Evolutionary conservation across 306 rosid species (phyloP).

Genomic region (Chamaecrista fasciculata): DNA sequence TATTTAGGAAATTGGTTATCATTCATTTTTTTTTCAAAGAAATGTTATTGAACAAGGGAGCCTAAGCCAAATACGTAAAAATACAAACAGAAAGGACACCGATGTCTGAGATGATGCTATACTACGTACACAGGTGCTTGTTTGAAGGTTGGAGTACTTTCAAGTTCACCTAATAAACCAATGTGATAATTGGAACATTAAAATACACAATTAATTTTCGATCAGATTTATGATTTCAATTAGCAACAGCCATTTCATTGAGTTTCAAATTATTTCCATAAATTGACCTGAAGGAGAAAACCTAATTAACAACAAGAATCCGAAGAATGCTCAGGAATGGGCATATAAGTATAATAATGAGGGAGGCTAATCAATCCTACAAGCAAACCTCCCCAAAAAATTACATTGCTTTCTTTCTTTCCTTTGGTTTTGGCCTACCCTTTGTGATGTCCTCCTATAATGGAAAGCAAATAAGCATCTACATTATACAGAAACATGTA

Average conservation of each 20-base stretch:
- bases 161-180: too few relatives aligned
- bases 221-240: too few relatives aligned
- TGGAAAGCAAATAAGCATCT: conserved; percentile 31
- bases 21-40: too few relatives aligned
- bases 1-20: too few relatives aligned
- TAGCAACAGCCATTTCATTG: conserved; percentile 4
- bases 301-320: conserved; percentile 15
- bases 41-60: too few relatives aligned
- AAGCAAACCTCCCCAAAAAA: conserved; percentile 31
- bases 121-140: too few relatives aligned
- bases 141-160: too few relatives aligned
- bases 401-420: conserved; percentile 10
- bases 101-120: too few relatives aligned
- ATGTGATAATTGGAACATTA: too few relatives aligned
- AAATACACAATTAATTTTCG: too few relatives aligned
- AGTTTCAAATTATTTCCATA: conserved; percentile 19
- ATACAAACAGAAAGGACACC: too few relatives aligned
- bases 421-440: not conserved
- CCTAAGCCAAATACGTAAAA: too few relatives aligned
- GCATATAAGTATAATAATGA: conserved; percentile 25
- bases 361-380: conserved; percentile 36
- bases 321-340: conserved; percentile 17
- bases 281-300: conserved; percentile 25
- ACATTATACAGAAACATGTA: conserved; percentile 25
- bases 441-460: conserved; percentile 27